Evolutionary conservation across 257 asterid species (phyloP), one percentile per base, ranked within the genome.

Genomic region (Petunia secreta): DNA sequence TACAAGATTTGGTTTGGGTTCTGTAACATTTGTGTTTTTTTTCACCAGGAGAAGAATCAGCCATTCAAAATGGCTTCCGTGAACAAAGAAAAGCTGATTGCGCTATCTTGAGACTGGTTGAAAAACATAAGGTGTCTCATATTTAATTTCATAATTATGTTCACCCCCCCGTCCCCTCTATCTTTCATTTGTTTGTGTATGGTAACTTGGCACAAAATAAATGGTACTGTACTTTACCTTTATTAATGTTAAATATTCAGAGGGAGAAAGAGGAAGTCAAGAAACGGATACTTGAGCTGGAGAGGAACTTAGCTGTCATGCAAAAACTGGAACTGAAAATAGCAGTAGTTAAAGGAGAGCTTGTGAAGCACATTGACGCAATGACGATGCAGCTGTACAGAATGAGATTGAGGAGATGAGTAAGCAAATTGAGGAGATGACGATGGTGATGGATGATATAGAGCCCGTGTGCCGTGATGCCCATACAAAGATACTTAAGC

Each of bases 61-160:
- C 88, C 0, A 95, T 92, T 79, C 86, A 86, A 86, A 62, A 88
- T 95, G 97, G 97, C 39, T 92, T 91, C 3, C 92, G 71, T 83
- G 97, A 94, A 88, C 97, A 92, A 81, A 89, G 77, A 50, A 91
- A 87, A 86, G 88, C 92, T 36, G 97, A 92, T 58, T 92, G 87
- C 75, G 90, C 91, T 85, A 94, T 92, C 81, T 71, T 89, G 75
- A 85, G 97, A 78, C 91, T 92, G 25, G 91, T 90, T 57, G 98
- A 94, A 86, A 97, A 88, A 79, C 97, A 94, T 62, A 90, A 91
- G 85, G 97, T 94, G 74, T 78, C 82, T 63, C 25, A 52, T 62
- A 1, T 13, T 6, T 2, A 62, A n/a, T 9, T 40, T 11, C 5
- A 65, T 14, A 5, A 34, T 44, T 25, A 25, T 25, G 25, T 25